Evolutionary conservation across 1,284 basidiomycete genomes (phyloP).

Genomic region (Leccinum insigne): DNA sequence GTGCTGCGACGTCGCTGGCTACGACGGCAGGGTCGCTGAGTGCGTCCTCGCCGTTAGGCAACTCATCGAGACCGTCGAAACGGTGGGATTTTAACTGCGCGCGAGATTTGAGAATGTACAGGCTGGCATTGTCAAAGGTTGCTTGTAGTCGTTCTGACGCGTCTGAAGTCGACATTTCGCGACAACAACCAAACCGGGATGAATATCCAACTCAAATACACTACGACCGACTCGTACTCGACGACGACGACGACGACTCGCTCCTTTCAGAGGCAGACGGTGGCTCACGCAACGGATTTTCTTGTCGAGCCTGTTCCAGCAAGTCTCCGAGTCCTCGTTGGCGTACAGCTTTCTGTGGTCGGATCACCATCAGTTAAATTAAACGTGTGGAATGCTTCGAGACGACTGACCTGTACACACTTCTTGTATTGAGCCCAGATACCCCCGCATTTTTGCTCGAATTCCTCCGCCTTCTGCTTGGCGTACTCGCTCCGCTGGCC

Average conservation of each 20-base stretch:
- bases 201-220: no score
- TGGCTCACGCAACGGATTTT: constrained; percentile 73
- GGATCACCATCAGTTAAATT: constrained; percentile 4
- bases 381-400: no score
- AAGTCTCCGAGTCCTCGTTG: constrained; percentile 77
- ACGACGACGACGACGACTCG: constrained; percentile 5
- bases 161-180: constrained; percentile 25
- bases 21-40: constrained; percentile 31
- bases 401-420: constrained; percentile 68
- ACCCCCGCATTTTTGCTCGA: constrained; percentile 79
- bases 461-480: constrained; percentile 71
- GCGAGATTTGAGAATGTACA: constrained; percentile 28
- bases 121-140: constrained; percentile 24
- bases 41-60: constrained; percentile 26
- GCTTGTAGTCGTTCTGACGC: constrained; percentile 28
- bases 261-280: constrained; percentile 18
- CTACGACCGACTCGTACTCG: constrained; percentile 16
- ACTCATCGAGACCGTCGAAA: constrained; percentile 33
- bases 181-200: not conserved
- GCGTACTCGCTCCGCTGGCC: constrained; percentile 42
- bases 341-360: constrained; percentile 73
- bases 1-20: constrained; percentile 31
- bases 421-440: constrained; percentile 78
- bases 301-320: constrained; percentile 77
- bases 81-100: constrained; percentile 25